Evolutionary conservation across 139 green algal species (phyloP).

Genomic region (Pseudopediastrum boryanum): DNA sequence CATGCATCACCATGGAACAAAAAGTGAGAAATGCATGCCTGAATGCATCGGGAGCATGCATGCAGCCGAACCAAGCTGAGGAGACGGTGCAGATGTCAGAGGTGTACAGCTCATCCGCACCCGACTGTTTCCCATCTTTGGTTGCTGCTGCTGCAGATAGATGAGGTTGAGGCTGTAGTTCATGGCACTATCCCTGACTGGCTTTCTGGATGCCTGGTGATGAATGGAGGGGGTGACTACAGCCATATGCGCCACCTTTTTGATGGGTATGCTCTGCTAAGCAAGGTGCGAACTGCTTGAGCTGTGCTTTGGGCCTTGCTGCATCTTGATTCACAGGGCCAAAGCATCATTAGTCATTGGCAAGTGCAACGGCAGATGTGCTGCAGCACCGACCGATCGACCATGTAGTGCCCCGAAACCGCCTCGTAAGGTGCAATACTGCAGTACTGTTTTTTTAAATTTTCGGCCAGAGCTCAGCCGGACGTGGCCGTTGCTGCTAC

Average conservation of each 20-base stretch:
- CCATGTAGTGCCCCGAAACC: not conserved
- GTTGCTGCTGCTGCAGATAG: not conserved
- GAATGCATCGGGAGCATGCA: not conserved
- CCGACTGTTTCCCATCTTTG: not conserved
- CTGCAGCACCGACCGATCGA: not conserved
- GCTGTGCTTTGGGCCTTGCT: not conserved
- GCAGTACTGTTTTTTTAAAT: not conserved
- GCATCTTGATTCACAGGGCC: not conserved
- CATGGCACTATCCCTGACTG: constrained; percentile 53
- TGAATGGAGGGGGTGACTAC: no score
- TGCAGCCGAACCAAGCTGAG: not conserved
- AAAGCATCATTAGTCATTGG: not conserved
- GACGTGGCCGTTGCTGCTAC: not conserved
- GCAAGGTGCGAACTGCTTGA: not conserved
- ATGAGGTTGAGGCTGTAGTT: constrained; percentile 37
- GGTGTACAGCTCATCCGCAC: no score
- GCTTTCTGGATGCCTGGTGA: constrained; percentile 55
- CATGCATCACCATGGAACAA: no score
- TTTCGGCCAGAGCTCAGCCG: not conserved
- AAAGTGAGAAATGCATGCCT: not conserved
- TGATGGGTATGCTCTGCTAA: no score
- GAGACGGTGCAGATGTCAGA: not conserved
- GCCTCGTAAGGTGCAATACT: not conserved
- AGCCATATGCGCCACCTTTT: no score
- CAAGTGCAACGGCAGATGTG: not conserved